These are phyloP conservation scores for Colletotrichum acutatum DNA, from an alignment of 2,329 filamentous ascomycete genomes.

Conservation along the genomic window DNA sequence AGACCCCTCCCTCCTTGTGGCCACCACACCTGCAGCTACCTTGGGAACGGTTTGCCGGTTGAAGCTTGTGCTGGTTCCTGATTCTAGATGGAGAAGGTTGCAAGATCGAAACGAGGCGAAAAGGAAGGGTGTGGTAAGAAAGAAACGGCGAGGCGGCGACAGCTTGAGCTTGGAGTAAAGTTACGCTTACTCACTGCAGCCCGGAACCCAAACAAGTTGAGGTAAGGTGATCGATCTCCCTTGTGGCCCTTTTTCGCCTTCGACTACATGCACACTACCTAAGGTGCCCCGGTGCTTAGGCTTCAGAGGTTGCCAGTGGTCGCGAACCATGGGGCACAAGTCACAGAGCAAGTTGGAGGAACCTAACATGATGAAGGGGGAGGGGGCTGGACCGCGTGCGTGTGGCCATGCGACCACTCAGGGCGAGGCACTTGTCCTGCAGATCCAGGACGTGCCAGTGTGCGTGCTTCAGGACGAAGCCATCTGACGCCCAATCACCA, in stretches of 20 bases:
- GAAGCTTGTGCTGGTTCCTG: background rate
- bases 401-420: slow-evolving; percentile 23
- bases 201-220: background rate
- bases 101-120: background rate
- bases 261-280: background rate
- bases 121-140: background rate
- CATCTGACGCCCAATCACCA: slow-evolving; percentile 27
- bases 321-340: background rate
- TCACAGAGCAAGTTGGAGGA: background rate
- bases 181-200: slow-evolving; percentile 15
- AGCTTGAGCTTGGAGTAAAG: background rate
- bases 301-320: background rate
- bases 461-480: slow-evolving; percentile 16
- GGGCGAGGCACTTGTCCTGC: slow-evolving; percentile 26
- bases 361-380: background rate
- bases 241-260: background rate
- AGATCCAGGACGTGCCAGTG: slow-evolving; percentile 28
- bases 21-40: background rate
- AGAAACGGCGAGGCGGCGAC: background rate
- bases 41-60: background rate
- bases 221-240: slow-evolving; percentile 6
- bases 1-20: background rate
- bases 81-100: background rate
- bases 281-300: background rate
- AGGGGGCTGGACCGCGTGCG: slow-evolving; percentile 11